Conservation (phyloP, 2,329 filamentous ascomycete species). For the Penicillium sp. region DNA sequence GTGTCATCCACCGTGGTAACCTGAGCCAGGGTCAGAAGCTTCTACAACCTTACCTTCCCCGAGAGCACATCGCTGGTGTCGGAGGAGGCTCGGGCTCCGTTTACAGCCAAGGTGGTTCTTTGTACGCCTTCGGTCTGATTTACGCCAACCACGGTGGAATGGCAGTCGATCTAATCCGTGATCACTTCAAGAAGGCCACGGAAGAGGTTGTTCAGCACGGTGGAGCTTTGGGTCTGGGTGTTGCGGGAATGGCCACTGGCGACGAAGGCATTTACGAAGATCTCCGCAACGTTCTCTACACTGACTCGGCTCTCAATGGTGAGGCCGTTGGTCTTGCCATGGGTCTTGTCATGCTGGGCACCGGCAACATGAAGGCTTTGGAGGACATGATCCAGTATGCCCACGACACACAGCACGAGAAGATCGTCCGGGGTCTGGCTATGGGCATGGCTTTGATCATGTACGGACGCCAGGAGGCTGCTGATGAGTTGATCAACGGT, state of each 20-base stretch:
- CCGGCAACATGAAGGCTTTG: constrained; percentile 89
- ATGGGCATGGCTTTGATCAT: constrained; percentile 98
- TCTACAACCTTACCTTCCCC: constrained; percentile 90
- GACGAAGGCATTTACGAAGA: constrained; percentile 89
- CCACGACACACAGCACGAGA: constrained; percentile 97
- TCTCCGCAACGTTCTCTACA: constrained; percentile 84
- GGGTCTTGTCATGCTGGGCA: constrained; percentile 97
- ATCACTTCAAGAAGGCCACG: constrained; percentile 55
- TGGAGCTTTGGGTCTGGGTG: constrained; percentile 90
- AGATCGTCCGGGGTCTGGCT: constrained; percentile 94
- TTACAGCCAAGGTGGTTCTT: constrained; percentile 93
- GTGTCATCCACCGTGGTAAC: constrained; percentile 96
- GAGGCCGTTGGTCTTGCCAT: constrained; percentile 95
- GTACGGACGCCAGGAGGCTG: constrained; percentile 93
- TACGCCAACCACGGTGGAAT: constrained; percentile 97
- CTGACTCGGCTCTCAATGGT: constrained; percentile 93
- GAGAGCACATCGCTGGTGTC: constrained; percentile 63
- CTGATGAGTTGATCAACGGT: constrained; percentile 91
- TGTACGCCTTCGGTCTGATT: constrained; percentile 94
- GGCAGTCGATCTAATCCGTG: constrained; percentile 60
- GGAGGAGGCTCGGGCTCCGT: constrained; percentile 80
- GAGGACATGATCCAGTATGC: constrained; percentile 98
- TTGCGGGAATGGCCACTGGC: constrained; percentile 96
- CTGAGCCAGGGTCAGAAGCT: constrained; percentile 91
- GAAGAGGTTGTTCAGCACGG: constrained; percentile 93